A percentile compares a stretch with the other conserved stretches of the same genome.
Evolutionary conservation across 441 rosid species (phyloP).

Genomic region (Sinapis alba): DNA sequence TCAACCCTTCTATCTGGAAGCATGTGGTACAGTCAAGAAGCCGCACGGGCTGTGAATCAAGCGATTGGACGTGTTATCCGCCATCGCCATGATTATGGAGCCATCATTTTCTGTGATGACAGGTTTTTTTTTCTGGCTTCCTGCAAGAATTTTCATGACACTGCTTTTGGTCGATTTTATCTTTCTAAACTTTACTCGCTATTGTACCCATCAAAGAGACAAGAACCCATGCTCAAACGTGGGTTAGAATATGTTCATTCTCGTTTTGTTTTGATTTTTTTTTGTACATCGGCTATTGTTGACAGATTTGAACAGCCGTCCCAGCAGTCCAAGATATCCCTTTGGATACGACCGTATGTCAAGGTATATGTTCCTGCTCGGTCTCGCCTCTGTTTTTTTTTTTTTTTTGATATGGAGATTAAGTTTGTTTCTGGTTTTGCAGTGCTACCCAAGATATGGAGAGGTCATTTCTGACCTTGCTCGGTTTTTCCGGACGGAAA

Average conservation of each 20-base stretch:
- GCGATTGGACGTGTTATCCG: constrained; percentile 99
- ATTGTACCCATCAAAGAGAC: constrained; percentile 8
- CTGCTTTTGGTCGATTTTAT: constrained; percentile 21
- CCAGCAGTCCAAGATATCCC: constrained; percentile 84
- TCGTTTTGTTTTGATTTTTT: constrained; percentile 15
- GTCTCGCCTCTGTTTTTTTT: constrained; percentile 17
- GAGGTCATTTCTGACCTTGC: constrained; percentile 82
- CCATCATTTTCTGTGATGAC: constrained; percentile 91
- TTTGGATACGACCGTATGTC: constrained; percentile 90
- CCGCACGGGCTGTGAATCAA: constrained; percentile 97
- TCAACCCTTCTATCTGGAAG: constrained; percentile 68
- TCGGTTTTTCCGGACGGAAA: constrained; percentile 82
- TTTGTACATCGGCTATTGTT: constrained; percentile 23
- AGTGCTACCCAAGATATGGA: constrained; percentile 86
- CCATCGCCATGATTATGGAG: constrained; percentile 95
- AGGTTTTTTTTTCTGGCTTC: constrained; percentile 51
- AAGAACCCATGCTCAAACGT: too few relatives aligned
- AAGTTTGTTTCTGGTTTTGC: constrained; percentile 44
- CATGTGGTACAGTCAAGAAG: constrained; percentile 94
- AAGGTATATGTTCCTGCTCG: constrained; percentile 54
- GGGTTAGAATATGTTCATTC: constrained; percentile 3
- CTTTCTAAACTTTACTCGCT: constrained; percentile 5
- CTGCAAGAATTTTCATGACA: constrained; percentile 24
- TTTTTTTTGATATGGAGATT: neutral
- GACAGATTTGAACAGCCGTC: constrained; percentile 77